Evolutionary conservation across 2,329 filamentous ascomycete species (phyloP).

Genomic region (Ascochyta rabiei): DNA sequence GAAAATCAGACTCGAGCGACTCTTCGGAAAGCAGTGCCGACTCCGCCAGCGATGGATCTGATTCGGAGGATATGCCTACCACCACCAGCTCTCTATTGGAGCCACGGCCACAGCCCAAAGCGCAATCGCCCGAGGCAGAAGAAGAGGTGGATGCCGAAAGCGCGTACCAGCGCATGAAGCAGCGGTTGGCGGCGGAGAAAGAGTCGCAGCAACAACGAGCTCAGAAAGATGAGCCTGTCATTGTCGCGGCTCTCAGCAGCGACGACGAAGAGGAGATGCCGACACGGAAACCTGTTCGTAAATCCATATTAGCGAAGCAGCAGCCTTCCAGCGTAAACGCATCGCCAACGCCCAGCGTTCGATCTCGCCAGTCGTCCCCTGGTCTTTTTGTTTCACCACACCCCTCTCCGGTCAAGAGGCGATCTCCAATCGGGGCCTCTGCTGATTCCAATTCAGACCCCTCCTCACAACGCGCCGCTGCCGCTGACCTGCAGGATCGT

Average conservation of each 20-base stretch:
- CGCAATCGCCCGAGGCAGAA: constrained; percentile 23
- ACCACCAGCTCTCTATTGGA: constrained; percentile 23
- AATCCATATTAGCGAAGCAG: constrained; percentile 11
- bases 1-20: constrained; percentile 19
- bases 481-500: constrained; percentile 70
- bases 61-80: constrained; percentile 36
- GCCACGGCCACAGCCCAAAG: background rate
- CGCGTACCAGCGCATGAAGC: constrained; percentile 57
- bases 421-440: constrained; percentile 13
- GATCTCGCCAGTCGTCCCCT: constrained; percentile 52
- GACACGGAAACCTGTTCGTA: constrained; percentile 27
- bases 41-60: constrained; percentile 41
- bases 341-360: constrained; percentile 25
- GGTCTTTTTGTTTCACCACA: constrained; percentile 64
- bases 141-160: constrained; percentile 42
- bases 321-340: constrained; percentile 21
- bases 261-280: constrained; percentile 42
- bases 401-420: constrained; percentile 44
- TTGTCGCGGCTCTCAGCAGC: constrained; percentile 22
- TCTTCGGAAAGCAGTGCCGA: constrained; percentile 51
- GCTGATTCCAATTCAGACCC: constrained; percentile 53
- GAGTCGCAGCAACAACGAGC: constrained; percentile 15
- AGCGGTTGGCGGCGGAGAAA: constrained; percentile 49
- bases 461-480: constrained; percentile 55
- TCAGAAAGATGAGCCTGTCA: constrained; percentile 10